Base-by-base conservation (phyloP, 2,329 filamentous ascomycete genomes). In the Penicillium sp. region DNA sequence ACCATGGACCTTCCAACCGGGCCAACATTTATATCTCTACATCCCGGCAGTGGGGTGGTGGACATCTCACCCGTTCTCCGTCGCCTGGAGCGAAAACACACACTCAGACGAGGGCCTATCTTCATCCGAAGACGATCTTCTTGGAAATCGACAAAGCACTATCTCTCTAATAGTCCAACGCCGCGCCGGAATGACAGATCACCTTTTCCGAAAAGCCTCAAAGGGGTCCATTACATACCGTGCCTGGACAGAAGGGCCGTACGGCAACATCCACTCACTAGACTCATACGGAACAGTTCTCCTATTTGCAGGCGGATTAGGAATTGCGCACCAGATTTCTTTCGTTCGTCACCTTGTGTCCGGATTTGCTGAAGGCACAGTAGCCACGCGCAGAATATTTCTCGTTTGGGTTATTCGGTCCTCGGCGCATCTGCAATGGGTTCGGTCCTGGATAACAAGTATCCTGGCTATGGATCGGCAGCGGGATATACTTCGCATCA, bases 391-490 rank as follows among this genome's bases (percentile, higher is more conserved):
- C 52, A 87, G 88, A 44, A 78, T 98, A 46, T 90, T 89, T 1
- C 85, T 98, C 7, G 86, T 97, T 58, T 98, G 95, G 95, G 88
- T 96, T 69, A 89, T 98, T 63, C 91, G 95, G 59, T 90, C 92
- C 54, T 88, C 90, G 35, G 89, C 96, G 68, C 88, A 93, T 56
- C 84, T 98, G 8, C 91, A 96, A 73, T 98, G 95, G 93, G 90
- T 96, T 57, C 86, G 90, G 7, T 90, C 91, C 5, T 98, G 90
- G 88, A 88, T 89, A 86, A 88, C 84, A 16, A 80, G 80, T 63
- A 88, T 98, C 53, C 82, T 98, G 31, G 83, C 84, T 55, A 88
- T 97, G 82, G 89, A 91, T 14, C 84, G 87, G 65, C 88, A 93
- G 54, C 86, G 90, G 57, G 91, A 96, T 49, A 82, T 96, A 31